Evolutionary conservation across 352 stramenopile species (phyloP).

Genomic region (Globisporangium emineosum): DNA sequence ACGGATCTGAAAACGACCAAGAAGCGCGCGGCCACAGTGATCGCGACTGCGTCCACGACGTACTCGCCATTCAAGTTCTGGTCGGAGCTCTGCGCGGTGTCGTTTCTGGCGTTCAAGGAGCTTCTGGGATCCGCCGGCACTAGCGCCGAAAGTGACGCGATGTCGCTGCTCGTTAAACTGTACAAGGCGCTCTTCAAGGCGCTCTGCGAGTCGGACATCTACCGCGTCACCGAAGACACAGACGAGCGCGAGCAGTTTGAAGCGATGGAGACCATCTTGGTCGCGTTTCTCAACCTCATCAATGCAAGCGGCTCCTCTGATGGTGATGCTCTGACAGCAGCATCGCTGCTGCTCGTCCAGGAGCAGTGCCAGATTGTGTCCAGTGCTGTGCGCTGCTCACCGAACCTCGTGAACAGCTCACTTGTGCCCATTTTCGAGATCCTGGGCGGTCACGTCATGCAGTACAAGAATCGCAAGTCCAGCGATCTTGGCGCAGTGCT

Average conservation of each 20-base stretch:
- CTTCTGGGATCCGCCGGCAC: not conserved
- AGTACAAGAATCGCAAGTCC: slow-evolving; percentile 7
- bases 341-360: slow-evolving; percentile 12
- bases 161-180: slow-evolving; percentile 42
- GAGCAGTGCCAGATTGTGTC: slow-evolving; percentile 50
- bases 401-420: slow-evolving; percentile 71
- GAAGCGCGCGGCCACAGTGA: slow-evolving; percentile 72
- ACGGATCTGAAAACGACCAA: slow-evolving; percentile 68
- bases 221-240: slow-evolving; percentile 85
- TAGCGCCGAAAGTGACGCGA: slow-evolving; percentile 1
- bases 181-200: slow-evolving; percentile 64
- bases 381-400: slow-evolving; percentile 63
- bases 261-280: slow-evolving; percentile 74
- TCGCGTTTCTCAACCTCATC: slow-evolving; percentile 38
- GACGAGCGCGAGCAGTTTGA: slow-evolving; percentile 75
- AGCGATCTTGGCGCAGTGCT: not conserved
- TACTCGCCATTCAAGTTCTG: slow-evolving; percentile 88
- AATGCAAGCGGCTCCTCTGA: slow-evolving; percentile 5
- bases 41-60: slow-evolving; percentile 65
- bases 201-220: slow-evolving; percentile 69
- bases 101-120: slow-evolving; percentile 39
- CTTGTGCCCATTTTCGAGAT: slow-evolving; percentile 61
- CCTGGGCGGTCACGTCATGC: slow-evolving; percentile 30
- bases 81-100: slow-evolving; percentile 73
- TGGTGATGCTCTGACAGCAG: not conserved